Evolutionary conservation across 2,329 filamentous ascomycete species (phyloP).

Genomic region (Phaeosphaeriaceae sp.): DNA sequence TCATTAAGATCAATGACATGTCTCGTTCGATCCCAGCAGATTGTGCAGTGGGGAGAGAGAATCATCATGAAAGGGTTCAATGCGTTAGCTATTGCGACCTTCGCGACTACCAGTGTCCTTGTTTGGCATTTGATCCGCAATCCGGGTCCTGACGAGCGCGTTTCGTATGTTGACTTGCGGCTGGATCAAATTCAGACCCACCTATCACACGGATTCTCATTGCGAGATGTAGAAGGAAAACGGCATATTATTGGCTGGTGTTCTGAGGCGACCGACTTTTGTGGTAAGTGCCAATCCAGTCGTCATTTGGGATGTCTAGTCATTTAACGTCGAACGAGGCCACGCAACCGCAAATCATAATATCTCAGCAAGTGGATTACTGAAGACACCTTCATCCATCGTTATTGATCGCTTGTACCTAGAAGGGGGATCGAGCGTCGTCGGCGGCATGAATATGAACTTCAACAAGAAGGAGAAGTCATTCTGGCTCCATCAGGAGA

Average conservation of each 20-base stretch:
- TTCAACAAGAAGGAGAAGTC: conserved; percentile 6
- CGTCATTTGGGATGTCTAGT: neutral
- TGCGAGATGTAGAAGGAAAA: neutral
- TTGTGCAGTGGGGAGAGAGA: neutral
- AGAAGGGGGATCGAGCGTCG: neutral
- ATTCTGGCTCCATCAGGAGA: neutral
- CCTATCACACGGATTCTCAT: neutral
- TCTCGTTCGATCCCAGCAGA: neutral
- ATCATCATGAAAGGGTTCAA: conserved; percentile 6
- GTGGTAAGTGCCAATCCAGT: neutral
- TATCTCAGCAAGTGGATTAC: neutral
- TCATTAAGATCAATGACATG: conserved; percentile 1
- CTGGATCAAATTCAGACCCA: neutral
- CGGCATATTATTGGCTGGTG: conserved; percentile 9
- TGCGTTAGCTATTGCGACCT: neutral
- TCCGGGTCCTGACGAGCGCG: neutral
- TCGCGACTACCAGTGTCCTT: neutral
- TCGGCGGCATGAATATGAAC: conserved; percentile 3
- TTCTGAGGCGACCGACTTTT: conserved; percentile 1
- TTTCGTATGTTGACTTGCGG: conserved; percentile 4
- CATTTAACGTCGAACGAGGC: neutral
- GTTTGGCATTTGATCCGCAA: neutral
- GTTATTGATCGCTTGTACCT: conserved; percentile 6
- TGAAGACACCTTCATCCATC: neutral
- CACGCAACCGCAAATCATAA: neutral